phyloP scores from a whole-genome alignment of 495 filamentous ascomycete genomes.

The Friedmanniomyces endolithicus region DNA sequence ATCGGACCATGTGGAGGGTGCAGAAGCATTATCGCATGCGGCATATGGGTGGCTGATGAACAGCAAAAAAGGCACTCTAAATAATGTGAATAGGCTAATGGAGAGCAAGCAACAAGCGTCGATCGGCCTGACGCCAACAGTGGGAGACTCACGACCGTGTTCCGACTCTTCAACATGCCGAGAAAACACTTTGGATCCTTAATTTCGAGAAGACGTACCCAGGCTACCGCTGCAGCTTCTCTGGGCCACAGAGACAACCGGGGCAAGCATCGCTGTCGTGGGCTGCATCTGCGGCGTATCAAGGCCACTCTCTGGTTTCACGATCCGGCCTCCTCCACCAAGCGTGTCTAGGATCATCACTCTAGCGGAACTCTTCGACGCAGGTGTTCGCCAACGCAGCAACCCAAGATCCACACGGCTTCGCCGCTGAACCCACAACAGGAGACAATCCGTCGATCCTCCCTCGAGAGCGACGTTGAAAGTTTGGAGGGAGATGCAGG shows the following conservation, averaged over 20 bases:
- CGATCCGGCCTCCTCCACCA: too few species aligned
- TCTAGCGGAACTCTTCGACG: background rate
- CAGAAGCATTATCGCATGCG: background rate
- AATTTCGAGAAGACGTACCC: too few species aligned
- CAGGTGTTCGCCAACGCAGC: background rate
- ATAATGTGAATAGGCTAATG: too few species aligned
- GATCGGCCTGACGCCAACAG: too few species aligned
- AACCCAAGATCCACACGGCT: background rate
- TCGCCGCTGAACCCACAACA: background rate
- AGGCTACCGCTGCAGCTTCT: too few species aligned
- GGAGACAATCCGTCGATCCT: background rate
- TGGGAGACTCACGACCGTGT: too few species aligned
- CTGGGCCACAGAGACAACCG: too few species aligned
- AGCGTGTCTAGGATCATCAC: background rate
- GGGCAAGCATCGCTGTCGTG: too few species aligned
- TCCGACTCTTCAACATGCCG: too few species aligned
- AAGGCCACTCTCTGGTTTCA: background rate
- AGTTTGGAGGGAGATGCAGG: background rate
- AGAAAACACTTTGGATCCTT: too few species aligned
- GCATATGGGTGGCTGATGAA: background rate
- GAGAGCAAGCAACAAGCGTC: too few species aligned
- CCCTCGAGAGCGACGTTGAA: background rate
- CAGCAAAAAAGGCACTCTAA: too few species aligned
- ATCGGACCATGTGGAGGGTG: conserved; percentile 1
- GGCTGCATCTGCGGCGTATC: background rate